Evolutionary conservation across 257 asterid species (phyloP).

Genomic region (Salvia miltiorrhiza): DNA sequence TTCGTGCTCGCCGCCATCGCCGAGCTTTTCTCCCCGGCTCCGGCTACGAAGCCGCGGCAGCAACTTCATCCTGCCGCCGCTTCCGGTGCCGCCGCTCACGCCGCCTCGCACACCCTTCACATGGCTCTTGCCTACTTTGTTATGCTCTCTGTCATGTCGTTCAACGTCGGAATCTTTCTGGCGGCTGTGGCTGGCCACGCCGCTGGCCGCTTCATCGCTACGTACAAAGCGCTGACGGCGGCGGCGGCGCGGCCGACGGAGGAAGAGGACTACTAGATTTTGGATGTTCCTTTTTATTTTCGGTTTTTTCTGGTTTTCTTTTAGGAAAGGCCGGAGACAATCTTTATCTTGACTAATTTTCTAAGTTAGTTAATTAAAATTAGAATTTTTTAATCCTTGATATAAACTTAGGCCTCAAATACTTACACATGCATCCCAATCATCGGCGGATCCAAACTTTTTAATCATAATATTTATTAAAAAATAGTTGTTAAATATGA

Average conservation of each 20-base stretch:
- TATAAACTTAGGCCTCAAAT: too few relatives aligned
- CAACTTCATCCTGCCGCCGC: conserved; percentile 7
- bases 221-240: conserved; percentile 24
- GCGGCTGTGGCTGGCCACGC: conserved; percentile 60
- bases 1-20: conserved; percentile 39
- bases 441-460: too few relatives aligned
- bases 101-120: conserved; percentile 41
- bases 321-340: too few relatives aligned
- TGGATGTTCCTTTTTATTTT: not conserved
- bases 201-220: conserved; percentile 37
- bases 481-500: too few relatives aligned
- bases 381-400: too few relatives aligned
- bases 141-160: conserved; percentile 77
- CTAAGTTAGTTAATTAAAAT: too few relatives aligned
- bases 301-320: too few relatives aligned
- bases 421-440: too few relatives aligned
- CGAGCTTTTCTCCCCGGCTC: conserved; percentile 41
- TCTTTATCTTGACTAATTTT: too few relatives aligned
- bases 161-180: conserved; percentile 58
- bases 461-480: too few relatives aligned
- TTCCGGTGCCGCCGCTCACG: conserved; percentile 25
- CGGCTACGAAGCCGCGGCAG: conserved; percentile 17
- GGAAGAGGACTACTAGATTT: not conserved
- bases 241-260: not conserved
- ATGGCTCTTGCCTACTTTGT: conserved; percentile 65